phyloP scores from a whole-genome alignment of 371 early-diverging fungal species.

The Actinomucor elegans region DNA sequence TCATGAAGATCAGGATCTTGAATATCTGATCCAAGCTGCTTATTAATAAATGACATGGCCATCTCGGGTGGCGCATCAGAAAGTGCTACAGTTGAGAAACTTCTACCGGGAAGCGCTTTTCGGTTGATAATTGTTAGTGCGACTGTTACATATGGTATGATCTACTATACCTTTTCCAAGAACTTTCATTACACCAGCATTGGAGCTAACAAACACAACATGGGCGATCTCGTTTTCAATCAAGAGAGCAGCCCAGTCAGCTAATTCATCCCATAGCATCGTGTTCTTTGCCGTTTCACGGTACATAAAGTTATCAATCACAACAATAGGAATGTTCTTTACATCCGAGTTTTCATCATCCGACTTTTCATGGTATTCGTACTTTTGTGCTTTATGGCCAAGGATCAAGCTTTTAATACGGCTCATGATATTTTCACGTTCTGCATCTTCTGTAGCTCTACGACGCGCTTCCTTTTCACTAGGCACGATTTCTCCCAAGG shows the following conservation, averaged over 20 bases:
- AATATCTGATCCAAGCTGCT: conserved; percentile 52
- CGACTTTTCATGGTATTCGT: conserved; percentile 2
- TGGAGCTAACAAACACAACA: conserved; percentile 86
- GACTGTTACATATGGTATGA: too few relatives aligned
- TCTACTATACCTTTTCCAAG: too few relatives aligned
- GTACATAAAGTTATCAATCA: conserved; percentile 85
- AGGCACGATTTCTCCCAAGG: conserved; percentile 47
- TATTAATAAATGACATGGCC: conserved; percentile 61
- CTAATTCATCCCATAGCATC: conserved; percentile 67
- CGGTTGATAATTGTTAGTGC: too few relatives aligned
- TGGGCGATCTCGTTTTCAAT: conserved; percentile 84
- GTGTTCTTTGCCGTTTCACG: conserved; percentile 63
- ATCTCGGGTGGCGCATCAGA: conserved; percentile 70
- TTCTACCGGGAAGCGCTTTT: conserved; percentile 77
- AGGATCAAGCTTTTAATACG: conserved; percentile 6
- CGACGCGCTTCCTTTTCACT: conserved; percentile 11
- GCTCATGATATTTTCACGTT: conserved; percentile 1
- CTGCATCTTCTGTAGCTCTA: conserved; percentile 10
- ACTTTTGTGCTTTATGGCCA: conserved; percentile 3
- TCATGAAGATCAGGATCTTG: conserved; percentile 51
- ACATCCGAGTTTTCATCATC: conserved; percentile 18
- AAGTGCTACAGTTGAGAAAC: conserved; percentile 70
- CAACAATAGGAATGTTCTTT: conserved; percentile 76
- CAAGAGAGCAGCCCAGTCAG: conserved; percentile 77
- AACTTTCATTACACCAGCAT: conserved; percentile 69